These are phyloP conservation scores for Dendrobium chrysotoxum DNA, from an alignment of 106 monocot species.

Conservation along the genomic window DNA sequence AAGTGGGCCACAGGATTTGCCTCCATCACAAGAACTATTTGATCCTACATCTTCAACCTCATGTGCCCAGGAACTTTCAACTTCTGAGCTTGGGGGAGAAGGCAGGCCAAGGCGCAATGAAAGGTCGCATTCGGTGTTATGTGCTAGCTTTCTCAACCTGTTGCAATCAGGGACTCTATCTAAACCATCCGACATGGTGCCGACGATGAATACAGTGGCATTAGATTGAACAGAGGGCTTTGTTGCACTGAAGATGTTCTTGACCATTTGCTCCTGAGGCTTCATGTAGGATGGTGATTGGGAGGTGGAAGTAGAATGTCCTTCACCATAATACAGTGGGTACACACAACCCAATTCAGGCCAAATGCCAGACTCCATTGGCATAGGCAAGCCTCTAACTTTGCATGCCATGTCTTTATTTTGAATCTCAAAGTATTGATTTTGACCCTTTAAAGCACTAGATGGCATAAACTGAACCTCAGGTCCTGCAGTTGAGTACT, in stretches of 20 bases:
- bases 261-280: background rate
- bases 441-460: slow-evolving; percentile 5
- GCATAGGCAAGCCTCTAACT: background rate
- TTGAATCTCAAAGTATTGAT: background rate
- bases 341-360: slow-evolving; percentile 29
- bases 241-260: background rate
- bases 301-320: background rate
- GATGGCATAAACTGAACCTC: background rate
- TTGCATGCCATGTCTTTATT: background rate
- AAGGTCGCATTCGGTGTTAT: slow-evolving; percentile 29
- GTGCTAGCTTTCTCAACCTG: background rate
- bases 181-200: background rate
- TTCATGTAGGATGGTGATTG: background rate
- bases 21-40: slow-evolving; percentile 38
- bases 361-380: slow-evolving; percentile 5
- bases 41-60: slow-evolving; percentile 47
- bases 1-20: slow-evolving; percentile 13
- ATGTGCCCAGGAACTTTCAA: slow-evolving; percentile 19
- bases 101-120: slow-evolving; percentile 51
- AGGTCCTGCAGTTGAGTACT: slow-evolving; percentile 7
- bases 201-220: background rate
- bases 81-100: slow-evolving; percentile 13
- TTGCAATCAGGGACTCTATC: background rate
- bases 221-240: background rate
- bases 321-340: slow-evolving; percentile 30